Evolutionary conservation across 73 alveolate species (phyloP), one percentile per base, ranked within the genome.

Genomic region (Blepharisma stoltei): DNA sequence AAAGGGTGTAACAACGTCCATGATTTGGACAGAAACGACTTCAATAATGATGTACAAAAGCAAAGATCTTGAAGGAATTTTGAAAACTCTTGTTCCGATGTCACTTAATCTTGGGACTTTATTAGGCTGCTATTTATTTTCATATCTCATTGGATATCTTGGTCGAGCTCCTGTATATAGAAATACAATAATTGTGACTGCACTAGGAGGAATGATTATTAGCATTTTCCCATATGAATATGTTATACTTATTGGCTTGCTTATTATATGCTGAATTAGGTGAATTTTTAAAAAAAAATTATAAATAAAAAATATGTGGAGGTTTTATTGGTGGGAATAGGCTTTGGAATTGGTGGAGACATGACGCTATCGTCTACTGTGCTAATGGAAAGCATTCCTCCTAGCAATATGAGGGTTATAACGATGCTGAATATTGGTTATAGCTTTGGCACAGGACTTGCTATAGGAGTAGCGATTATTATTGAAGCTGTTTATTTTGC

Each of bases 1-100:
- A 18, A 14, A 60, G 73, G 73, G 46, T 14, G 23, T 60, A 0
- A n/a, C 23, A 8, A 8, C 23, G 18, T n/a, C 73, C 0, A 60
- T 38, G 38, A n/a, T 60, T 25, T 60, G 73, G 73, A 60, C 23
- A 38, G 73, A 60, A 60, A 25, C 23, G 73, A 25, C 46, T 14
- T 60, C 73, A 14, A 8, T 60, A 25, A n/a, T 60, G 14, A 60
- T 60, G 73, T 11, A 18, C 2, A 38, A 60, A 14, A 14, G 23
- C 46, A 38, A 60, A 2, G 73, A 38, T 32, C 41, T 32, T 32
- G 41, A 32, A 32, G 48, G 73, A 60, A 25, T 60, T 14, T 25
- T 60, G 73, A 38, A 38, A 60, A 60, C 14, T 60, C 38, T 60
- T 60, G 46, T 60, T 60, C 73, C 73, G 14, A 38, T 60, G 46